A percentile compares a stretch with the other conserved stretches of the same genome.
phyloP scores from a whole-genome alignment of 2,329 filamentous ascomycete species.

The Pestalotiopsis sp. region DNA sequence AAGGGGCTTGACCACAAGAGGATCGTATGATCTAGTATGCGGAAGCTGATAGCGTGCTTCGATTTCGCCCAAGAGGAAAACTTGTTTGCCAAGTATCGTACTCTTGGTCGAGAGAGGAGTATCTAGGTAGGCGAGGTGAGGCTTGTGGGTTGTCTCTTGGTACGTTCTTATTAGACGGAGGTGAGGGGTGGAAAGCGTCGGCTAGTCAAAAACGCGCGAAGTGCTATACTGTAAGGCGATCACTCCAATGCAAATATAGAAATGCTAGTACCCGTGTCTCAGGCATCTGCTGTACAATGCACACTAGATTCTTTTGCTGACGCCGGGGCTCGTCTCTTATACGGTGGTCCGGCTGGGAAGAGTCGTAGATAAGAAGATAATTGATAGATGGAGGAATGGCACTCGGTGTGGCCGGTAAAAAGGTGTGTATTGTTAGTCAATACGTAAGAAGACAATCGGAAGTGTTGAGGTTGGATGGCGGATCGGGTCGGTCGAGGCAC shows the following conservation, averaged over 20 bases:
- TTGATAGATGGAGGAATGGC: neutral
- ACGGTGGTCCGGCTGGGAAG: neutral
- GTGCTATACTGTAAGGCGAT: neutral
- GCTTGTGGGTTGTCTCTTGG: neutral
- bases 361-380: neutral
- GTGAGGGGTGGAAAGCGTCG: neutral
- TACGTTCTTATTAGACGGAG: neutral
- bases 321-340: neutral
- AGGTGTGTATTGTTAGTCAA: neutral
- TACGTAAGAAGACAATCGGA: neutral
- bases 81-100: neutral
- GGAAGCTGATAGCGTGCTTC: neutral
- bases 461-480: neutral
- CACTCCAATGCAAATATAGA: slow-evolving; percentile 2
- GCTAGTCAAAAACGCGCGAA: neutral
- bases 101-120: neutral
- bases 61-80: neutral
- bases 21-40: neutral
- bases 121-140: neutral
- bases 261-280: slow-evolving; percentile 5
- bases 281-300: slow-evolving; percentile 5
- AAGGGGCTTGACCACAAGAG: neutral
- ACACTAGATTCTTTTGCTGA: neutral
- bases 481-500: neutral
- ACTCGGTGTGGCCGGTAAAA: neutral